phyloP scores from a whole-genome alignment of 169 alveolate species.

The Hepatocystis sp. region DNA sequence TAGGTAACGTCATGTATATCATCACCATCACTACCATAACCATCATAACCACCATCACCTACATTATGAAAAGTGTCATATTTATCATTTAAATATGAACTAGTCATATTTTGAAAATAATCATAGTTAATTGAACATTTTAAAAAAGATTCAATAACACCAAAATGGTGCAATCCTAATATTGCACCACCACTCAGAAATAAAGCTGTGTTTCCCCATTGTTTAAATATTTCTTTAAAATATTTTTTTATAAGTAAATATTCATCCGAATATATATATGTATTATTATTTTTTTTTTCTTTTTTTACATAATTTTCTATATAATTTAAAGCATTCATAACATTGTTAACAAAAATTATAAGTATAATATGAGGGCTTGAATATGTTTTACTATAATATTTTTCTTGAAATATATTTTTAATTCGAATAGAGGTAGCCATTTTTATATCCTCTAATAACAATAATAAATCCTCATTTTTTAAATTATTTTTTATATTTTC shows the following conservation, averaged over 20 bases:
- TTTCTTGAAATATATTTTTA: constrained; percentile 56
- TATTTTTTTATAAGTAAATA: constrained; percentile 38
- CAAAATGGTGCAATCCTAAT: constrained; percentile 80
- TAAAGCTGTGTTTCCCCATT: constrained; percentile 81
- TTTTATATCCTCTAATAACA: constrained; percentile 56
- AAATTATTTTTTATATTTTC: constrained; percentile 43
- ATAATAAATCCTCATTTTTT: constrained; percentile 26
- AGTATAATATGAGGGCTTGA: constrained; percentile 64
- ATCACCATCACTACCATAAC: background rate
- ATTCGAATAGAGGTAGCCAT: constrained; percentile 65
- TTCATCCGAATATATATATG: constrained; percentile 42
- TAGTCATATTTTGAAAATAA: constrained; percentile 35
- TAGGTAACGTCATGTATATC: too few relatives aligned
- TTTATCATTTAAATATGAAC: too few relatives aligned
- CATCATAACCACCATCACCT: background rate
- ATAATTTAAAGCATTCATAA: constrained; percentile 39
- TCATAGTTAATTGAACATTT: constrained; percentile 27
- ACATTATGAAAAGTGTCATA: background rate
- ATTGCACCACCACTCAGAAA: constrained; percentile 84
- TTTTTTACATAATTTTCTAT: constrained; percentile 48
- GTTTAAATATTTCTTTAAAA: constrained; percentile 68
- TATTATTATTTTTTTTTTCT: constrained; percentile 23
- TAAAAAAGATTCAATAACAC: constrained; percentile 78
- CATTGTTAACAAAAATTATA: constrained; percentile 50
- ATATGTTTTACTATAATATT: constrained; percentile 69